These are phyloP conservation scores for Flueggea neowawraea DNA, from an alignment of 441 rosid genomes.

Conservation along the genomic window DNA sequence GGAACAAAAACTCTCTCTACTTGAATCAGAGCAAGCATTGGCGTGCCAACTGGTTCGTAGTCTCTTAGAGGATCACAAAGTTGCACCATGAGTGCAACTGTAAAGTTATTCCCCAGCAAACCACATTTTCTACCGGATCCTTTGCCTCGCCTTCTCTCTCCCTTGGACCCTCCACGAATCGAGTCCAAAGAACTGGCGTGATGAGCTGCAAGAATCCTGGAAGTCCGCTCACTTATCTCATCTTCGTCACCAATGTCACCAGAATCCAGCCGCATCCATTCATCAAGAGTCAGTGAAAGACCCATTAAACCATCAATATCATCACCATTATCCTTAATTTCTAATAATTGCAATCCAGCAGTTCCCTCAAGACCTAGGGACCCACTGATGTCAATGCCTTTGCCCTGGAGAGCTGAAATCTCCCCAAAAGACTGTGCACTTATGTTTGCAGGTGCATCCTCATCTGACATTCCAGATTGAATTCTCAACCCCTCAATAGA, in stretches of 20 bases:
- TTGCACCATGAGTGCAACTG: constrained; percentile 90
- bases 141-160: constrained; percentile 56
- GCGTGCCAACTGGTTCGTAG: constrained; percentile 92
- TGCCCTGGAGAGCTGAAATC: constrained; percentile 65
- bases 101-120: constrained; percentile 85
- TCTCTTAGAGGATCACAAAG: constrained; percentile 78
- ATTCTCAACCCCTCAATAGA: constrained; percentile 89
- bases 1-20: constrained; percentile 93
- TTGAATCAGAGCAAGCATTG: constrained; percentile 94
- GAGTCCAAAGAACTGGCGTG: constrained; percentile 72
- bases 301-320: constrained; percentile 85
- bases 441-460: constrained; percentile 73
- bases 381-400: constrained; percentile 46
- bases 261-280: constrained; percentile 93
- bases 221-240: constrained; percentile 75
- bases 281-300: constrained; percentile 83
- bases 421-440: constrained; percentile 60
- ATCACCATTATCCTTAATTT: constrained; percentile 48
- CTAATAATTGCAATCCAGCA: constrained; percentile 78
- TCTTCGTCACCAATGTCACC: constrained; percentile 79
- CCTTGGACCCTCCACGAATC: constrained; percentile 69
- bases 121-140: constrained; percentile 68
- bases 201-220: constrained; percentile 89
- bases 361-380: constrained; percentile 77
- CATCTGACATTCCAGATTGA: constrained; percentile 80